These are phyloP conservation scores for Mycena pura DNA, from an alignment of 768 basidiomycete species.

Conservation along the genomic window DNA sequence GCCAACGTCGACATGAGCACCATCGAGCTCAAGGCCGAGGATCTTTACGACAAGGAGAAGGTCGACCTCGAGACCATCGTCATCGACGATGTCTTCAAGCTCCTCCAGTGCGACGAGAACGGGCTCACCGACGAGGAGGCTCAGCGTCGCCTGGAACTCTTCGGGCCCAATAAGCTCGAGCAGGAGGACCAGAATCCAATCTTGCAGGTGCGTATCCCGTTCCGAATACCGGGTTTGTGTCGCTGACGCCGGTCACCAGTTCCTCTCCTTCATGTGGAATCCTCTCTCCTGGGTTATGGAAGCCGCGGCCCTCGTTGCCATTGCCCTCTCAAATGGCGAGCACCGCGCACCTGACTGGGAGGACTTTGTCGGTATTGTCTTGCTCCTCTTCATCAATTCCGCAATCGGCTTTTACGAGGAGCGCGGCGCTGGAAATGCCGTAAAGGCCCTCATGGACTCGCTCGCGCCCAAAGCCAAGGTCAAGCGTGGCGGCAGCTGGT, in stretches of 20 bases:
- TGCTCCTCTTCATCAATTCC: conserved; percentile 93
- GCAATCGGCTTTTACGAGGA: conserved; percentile 99
- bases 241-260: conserved; percentile 48
- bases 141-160: conserved; percentile 83
- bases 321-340: conserved; percentile 94
- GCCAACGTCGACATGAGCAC: conserved; percentile 88
- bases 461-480: conserved; percentile 97
- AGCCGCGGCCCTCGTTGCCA: conserved; percentile 92
- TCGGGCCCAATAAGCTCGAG: conserved; percentile 96
- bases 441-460: conserved; percentile 99
- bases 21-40: conserved; percentile 92
- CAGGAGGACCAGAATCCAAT: conserved; percentile 89
- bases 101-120: conserved; percentile 87
- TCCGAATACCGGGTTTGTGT: conserved; percentile 2
- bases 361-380: conserved; percentile 96
- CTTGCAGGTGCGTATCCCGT: conserved; percentile 66
- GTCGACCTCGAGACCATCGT: conserved; percentile 98
- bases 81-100: conserved; percentile 95
- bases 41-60: conserved; percentile 98
- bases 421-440: conserved; percentile 95
- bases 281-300: conserved; percentile 99
- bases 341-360: conserved; percentile 90
- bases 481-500: conserved; percentile 85
- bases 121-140: conserved; percentile 84
- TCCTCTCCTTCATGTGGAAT: conserved; percentile 99